These are phyloP conservation scores for Neovahlkampfia damariscottae DNA, from an alignment of 78 protist genomes.

Conservation along the genomic window DNA sequence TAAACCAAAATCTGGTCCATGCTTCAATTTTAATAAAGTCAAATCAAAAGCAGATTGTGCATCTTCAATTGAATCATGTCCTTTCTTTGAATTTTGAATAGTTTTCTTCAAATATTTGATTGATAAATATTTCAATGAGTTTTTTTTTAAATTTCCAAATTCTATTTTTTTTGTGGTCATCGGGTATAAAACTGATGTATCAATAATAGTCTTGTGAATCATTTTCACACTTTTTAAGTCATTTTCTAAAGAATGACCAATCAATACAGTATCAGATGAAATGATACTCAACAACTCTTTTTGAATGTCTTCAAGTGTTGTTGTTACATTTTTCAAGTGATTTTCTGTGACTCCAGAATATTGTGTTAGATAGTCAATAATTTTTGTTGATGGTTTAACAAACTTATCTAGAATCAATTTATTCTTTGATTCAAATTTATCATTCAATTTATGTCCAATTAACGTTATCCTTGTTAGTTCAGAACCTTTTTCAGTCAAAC, in stretches of 20 bases:
- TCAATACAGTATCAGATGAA: constrained; percentile 27
- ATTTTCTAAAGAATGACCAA: constrained; percentile 81
- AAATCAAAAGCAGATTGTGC: constrained; percentile 19
- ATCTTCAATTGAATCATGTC: constrained; percentile 32
- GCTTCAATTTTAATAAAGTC: constrained; percentile 11
- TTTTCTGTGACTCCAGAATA: constrained; percentile 62
- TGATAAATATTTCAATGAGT: not conserved
- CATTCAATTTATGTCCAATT: too few species aligned
- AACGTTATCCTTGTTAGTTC: too few species aligned
- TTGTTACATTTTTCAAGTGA: constrained; percentile 36
- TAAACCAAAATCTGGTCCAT: constrained; percentile 17
- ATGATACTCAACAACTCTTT: constrained; percentile 11
- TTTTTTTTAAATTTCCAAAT: not conserved
- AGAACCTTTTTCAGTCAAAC: constrained; percentile 36
- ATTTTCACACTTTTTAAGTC: constrained; percentile 56
- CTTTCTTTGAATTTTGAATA: constrained; percentile 10
- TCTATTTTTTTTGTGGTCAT: too few species aligned
- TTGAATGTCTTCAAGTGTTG: constrained; percentile 40
- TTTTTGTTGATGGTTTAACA: constrained; percentile 41
- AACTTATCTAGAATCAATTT: constrained; percentile 29
- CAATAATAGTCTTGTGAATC: constrained; percentile 48
- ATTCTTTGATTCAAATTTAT: too few species aligned
- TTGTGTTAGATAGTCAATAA: constrained; percentile 57
- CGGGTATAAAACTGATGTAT: constrained; percentile 55
- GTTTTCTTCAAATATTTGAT: not conserved